Base-by-base conservation (phyloP, 352 stramenopile genomes). In the Pythium pyrilobum region DNA sequence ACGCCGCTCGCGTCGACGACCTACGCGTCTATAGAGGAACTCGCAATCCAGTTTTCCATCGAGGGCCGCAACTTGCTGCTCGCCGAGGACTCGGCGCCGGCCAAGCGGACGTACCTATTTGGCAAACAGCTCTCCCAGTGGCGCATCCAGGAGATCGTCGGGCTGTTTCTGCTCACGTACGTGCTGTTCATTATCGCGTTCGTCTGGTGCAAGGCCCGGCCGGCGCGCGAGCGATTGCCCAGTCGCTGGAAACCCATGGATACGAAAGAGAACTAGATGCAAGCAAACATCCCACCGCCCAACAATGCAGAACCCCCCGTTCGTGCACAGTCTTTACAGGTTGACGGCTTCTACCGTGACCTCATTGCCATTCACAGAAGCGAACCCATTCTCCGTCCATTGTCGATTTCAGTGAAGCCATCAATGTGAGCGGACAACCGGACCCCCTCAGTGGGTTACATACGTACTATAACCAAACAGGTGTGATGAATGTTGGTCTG, bases 201-300 rank as follows among this genome's bases (percentile, higher is more conserved):
- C 43, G 79, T 92, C 29, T 92, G 81, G 81, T 90, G 78, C 54
- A 85, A 83, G 47, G 81, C 75, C 7, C 71, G 75, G 8, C 79
- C 79, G 9, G 68, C 66, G 46, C 76, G 81, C 21, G 81, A 92
- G 65, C 73, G 81, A 25, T 62, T 92, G 66, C 81, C 81, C 7
- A 90, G 79, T 70, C 79, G 81, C 25, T 89, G 76, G 74, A 89
- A 90, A 60, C 75, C 75, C 37, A 74, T 88, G 38, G 77, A 87
- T 32, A 74, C 74, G 21, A 90, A 90, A 52, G 67, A 90, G 36
- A 87, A 70, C 25, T 90, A 66, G 50, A 36, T 33, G n/a, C 28
- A 45, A 45, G 28, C 38, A 45, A 45, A 31, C 6, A 46, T 18
- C 34, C 28, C 13, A 21, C 23, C 15, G 18, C 7, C 34, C 34